Conservation (phyloP, 2,329 filamentous ascomycete genomes). For the Corinectria fuckeliana region DNA sequence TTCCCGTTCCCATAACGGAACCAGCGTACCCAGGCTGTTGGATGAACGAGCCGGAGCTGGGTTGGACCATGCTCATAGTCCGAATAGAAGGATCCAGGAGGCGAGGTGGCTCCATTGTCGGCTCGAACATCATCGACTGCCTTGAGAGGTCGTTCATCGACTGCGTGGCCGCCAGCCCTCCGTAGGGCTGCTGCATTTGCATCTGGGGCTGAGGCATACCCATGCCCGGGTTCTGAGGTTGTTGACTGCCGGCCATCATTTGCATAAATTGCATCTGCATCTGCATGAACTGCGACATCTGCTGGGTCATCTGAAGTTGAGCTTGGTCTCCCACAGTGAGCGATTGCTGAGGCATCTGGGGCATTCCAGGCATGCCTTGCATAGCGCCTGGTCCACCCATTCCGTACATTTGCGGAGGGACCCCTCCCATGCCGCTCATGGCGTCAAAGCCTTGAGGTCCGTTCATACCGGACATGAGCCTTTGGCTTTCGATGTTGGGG, state of each 20-base stretch:
- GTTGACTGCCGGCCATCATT: conserved; percentile 65
- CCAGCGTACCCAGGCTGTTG: conserved; percentile 49
- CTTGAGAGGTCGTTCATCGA: conserved; percentile 55
- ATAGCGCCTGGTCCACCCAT: conserved; percentile 33
- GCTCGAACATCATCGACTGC: conserved; percentile 56
- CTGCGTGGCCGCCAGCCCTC: conserved; percentile 41
- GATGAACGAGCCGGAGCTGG: conserved; percentile 65
- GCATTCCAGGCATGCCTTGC: conserved; percentile 37
- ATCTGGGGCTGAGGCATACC: conserved; percentile 30
- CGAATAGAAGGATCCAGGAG: conserved; percentile 59
- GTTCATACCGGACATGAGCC: conserved; percentile 45
- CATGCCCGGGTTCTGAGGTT: conserved; percentile 7
- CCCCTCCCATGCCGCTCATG: conserved; percentile 52
- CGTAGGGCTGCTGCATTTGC: conserved; percentile 39
- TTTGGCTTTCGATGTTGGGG: conserved; percentile 67
- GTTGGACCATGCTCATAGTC: conserved; percentile 86
- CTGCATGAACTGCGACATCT: conserved; percentile 88
- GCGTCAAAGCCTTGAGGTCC: conserved; percentile 55
- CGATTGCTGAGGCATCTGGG: conserved; percentile 50
- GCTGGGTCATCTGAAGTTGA: conserved; percentile 80
- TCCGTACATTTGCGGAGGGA: conserved; percentile 53
- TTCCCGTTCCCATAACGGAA: conserved; percentile 34
- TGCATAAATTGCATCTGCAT: conserved; percentile 97
- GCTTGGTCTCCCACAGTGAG: conserved; percentile 71
- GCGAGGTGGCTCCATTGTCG: conserved; percentile 51